Base-by-base conservation (phyloP, 805 yeast genomes). In the Wickerhamomyces ciferrii region DNA sequence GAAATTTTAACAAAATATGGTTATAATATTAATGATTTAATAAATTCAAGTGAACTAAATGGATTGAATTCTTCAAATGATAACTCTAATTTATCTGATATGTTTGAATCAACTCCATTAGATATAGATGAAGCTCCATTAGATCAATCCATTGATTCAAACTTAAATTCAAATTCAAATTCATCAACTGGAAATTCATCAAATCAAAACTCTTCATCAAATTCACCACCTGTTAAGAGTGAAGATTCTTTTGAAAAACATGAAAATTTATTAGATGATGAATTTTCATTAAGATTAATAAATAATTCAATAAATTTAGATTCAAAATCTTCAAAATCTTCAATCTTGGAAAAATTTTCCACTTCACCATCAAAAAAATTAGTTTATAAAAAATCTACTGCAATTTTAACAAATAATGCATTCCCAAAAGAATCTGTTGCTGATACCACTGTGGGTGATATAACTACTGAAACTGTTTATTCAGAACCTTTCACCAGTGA, bases 391-490 rank as follows among this genome's bases (percentile, higher is more conserved):
- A 52, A 50, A 35, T 56, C 61, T 1, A 37, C 47, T 4, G 48
- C 58, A 4, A 46, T 56, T 1, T 36, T 56, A 15, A 44, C 55
- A 2, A 41, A 41, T 6, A 45, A 39, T 7, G 37, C 35, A 1
- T 15, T 47, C 5, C 43, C 48, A 2, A 32, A 38, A 23, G 29
- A 24, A 10, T 15, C 40, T 11, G 18, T 37, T 8, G 46, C 48
- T 17, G 39, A 53, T 40, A 32, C 50, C 3, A 55, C 59, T 2
- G 52, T 54, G 9, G 57, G 59, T 10, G 49, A 50, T 34, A 43
- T 58, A 19, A 55, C 61, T 1, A 46, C 52, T n/a, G 61, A 54
- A 36, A 51, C 54, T 5, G 59, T 58, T 1, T 57, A 56, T 27
- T 56, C 61, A 1, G 54, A 48, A 23, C 46, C 52, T 1, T 50